These are phyloP conservation scores for Fragaria nilgerrensis DNA, from an alignment of 306 rosid genomes.

Conservation along the genomic window DNA sequence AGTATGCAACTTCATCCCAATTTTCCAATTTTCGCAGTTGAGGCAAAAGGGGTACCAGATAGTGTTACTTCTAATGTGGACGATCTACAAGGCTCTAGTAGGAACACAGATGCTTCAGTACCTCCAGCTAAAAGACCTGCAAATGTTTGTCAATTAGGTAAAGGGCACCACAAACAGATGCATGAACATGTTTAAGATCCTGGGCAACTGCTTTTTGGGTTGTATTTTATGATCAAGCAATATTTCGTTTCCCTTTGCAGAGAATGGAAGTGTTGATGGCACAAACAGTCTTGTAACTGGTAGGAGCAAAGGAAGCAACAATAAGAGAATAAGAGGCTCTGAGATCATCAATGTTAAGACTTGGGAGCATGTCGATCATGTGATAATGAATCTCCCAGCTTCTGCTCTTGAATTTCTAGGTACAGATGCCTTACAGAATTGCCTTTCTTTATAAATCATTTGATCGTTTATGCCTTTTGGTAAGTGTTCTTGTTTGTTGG, in stretches of 20 bases:
- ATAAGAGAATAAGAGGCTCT: conserved; percentile 62
- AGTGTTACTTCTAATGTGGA: conserved; percentile 26
- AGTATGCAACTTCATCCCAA: conserved; percentile 27
- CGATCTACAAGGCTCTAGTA: conserved; percentile 30
- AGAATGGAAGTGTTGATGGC: conserved; percentile 33
- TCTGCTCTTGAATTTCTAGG: conserved; percentile 92
- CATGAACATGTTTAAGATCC: conserved; percentile 8
- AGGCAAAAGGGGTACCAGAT: conserved; percentile 39
- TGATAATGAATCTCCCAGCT: conserved; percentile 92
- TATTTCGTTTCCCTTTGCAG: conserved; percentile 36
- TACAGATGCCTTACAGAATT: conserved; percentile 25
- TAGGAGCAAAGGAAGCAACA: conserved; percentile 47
- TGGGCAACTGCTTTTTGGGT: background rate
- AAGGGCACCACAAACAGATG: conserved; percentile 15
- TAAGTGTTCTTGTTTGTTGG: background rate
- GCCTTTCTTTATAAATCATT: background rate
- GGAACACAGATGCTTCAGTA: conserved; percentile 38
- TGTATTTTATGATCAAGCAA: background rate
- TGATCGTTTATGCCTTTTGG: background rate
- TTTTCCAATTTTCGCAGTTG: conserved; percentile 49
- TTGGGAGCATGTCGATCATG: conserved; percentile 87
- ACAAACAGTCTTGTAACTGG: conserved; percentile 33
- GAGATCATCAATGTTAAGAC: conserved; percentile 43
- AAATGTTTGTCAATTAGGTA: conserved; percentile 59
- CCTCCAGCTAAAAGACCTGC: conserved; percentile 73